These are phyloP conservation scores for Microsporum audouinii DNA, from an alignment of 2,329 filamentous ascomycete species.

Conservation along the genomic window DNA sequence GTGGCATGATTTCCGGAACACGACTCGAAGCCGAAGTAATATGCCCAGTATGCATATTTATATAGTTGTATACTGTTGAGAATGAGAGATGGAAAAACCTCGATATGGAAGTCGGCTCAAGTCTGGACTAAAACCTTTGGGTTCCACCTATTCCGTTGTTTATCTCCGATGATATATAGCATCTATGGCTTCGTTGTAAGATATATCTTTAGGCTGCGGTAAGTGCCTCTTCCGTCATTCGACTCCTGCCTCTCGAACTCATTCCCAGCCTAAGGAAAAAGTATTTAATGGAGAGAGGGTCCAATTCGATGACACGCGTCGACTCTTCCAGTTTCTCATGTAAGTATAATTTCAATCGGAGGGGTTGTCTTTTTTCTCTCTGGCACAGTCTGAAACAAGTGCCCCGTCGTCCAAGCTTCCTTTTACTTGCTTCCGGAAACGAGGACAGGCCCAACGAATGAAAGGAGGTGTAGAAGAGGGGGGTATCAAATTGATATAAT, in stretches of 20 bases:
- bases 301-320: background rate
- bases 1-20: background rate
- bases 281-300: background rate
- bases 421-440: background rate
- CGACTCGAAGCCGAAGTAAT: background rate
- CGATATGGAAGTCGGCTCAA: background rate
- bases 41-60: background rate
- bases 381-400: slow-evolving; percentile 1
- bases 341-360: background rate
- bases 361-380: background rate
- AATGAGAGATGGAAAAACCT: background rate
- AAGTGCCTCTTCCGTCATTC: background rate
- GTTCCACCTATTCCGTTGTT: background rate
- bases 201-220: background rate
- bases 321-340: background rate
- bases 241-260: background rate
- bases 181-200: background rate
- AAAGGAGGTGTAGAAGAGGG: background rate
- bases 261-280: background rate
- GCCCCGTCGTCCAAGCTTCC: background rate
- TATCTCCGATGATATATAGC: background rate
- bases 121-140: background rate
- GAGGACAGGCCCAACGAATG: background rate
- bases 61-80: background rate
- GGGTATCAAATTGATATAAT: background rate